Base-by-base conservation (phyloP, 2,329 filamentous ascomycete species). In the Passalora sequoiae region DNA sequence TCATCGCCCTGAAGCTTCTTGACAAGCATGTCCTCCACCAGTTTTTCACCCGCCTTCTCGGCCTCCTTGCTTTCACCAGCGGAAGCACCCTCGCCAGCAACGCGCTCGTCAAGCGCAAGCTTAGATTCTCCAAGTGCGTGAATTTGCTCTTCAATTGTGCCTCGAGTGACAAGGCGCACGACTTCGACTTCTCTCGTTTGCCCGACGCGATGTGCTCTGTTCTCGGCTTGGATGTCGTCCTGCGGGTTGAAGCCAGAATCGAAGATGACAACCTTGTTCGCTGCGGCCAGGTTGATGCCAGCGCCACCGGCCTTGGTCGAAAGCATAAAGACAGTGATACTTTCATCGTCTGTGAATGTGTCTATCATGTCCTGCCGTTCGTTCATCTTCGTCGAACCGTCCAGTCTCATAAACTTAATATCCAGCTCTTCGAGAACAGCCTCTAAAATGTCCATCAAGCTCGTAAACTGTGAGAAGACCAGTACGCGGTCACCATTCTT, bases 211-310 rank as follows among this genome's bases (percentile, higher is more conserved):
- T 98, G 92, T 0, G 92, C 92, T 13, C 92, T 83, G 64, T 98
- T 97, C 71, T 97, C 92, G 0, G 92, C 92, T 65, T 98, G 92
- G n/a, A 95, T 82, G 61, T 98, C 92, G 56, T 97, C 91, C 62
- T 98, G 92, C 0, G 92, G 92, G 57, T 98, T 98, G 69, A 96
- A 95, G n/a, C 83, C 87, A 51, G 86, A 85, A 66, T 98, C 92
- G 63, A 97, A 96, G 59, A 98, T 92, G 66, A 98, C 80, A 56
- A 98, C 91, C 68, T 96, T 97, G 71, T 97, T 97, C 4, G 92
- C 92, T 25, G 85, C 86, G 6, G 91, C 92, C 42, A 98, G 70
- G 66, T 98, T 98, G 70, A 98, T 94, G 29, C 92, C 92, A 0
- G 91, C 92, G n/a, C 92, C 92, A 40, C 92, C 92, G 0, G 91